Evolutionary conservation across 2,329 filamentous ascomycete genomes (phyloP), one percentile per base, ranked within the genome.

Genomic region (Colletotrichum navitas): DNA sequence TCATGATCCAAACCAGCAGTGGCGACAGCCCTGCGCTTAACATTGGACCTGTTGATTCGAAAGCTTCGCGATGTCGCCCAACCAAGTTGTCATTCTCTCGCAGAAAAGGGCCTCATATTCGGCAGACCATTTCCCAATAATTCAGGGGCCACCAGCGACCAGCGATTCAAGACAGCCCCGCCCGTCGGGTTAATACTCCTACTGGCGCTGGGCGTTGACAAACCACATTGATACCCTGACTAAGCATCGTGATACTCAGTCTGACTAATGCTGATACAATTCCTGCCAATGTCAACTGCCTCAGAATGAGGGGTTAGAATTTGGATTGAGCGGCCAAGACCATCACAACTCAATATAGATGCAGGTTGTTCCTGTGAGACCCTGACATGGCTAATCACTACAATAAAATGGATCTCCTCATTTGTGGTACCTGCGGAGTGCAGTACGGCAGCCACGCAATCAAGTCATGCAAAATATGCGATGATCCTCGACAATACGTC

Each of bases 401-500:
- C 10, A 12, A 21, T 32, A 41, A 10, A 16, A 69, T 72, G 70
- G 70, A 72, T 69, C 66, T 73, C 34, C 85, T 92, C 45, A 84
- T 94, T 74, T 94, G 92, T 82, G 85, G 83, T 11, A 87, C 91
- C 6, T 94, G 92, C 78, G 92, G 91, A 29, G 93, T 91, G 0
- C 92, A 94, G 77, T 93, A 85, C 0, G 84, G 89, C 72, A 81
- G 82, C 51, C 73, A 80, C 16, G 76, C 84, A 36, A 81, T 90
- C 54, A 85, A 81, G 65, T 86, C 83, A 5, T 94, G 92, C 81
- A 86, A 87, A 69, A 92, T 94, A 74, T 94, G 92, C 81, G 91
- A 94, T 79, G 92, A 93, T 78, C 85, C 91, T 0, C 87, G 92
- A 5, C 92, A 94, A 80, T 94, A 87, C 77, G 89, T 93, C 0